Base-by-base conservation (phyloP, 495 filamentous ascomycete species). In the Penicillium pulvis region DNA sequence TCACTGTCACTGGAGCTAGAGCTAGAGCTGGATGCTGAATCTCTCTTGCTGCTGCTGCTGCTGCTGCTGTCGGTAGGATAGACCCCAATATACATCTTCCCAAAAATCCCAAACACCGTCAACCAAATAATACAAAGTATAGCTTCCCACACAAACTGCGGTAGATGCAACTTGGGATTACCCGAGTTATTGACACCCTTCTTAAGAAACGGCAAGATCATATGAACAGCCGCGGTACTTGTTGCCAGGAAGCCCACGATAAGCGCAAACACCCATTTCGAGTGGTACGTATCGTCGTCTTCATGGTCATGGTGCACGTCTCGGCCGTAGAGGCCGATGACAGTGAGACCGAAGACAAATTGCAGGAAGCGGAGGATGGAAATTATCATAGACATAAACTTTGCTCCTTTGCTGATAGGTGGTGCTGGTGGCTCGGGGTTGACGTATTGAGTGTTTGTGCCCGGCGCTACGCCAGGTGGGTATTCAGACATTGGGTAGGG, bases 51-150 rank as follows among this genome's bases (percentile, higher is more conserved):
- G 31, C 46, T 42, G 20, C 20, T 23, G 20, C 20, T 23, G 19
- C 48, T 43, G 2, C 3, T 42, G 11, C 23, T 44, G 14, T 26
- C 33, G 76, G 24, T 31, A 8, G 87, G 65, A 61, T 90, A 69
- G 50, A 83, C 82, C 54, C 86, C 70, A 72, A 94, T 88, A 78
- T 88, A 96, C 79, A 90, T 82, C 70, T 84, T 84, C 50, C 84
- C 92, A 71, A 96, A 95, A 30, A 91, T 65, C 23, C 90, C 91
- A 72, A 97, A 96, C 42, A 94, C 78, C 3, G 83, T 83, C 65
- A 89, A 81, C 88, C 88, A 96, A 14, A 95, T 77, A 30, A 92
- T 75, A 62, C 67, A 90, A 3, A 94, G 71, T 0, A 91, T 64
- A 30, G 75, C 64, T 71, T 90, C 91, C 90, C 89, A 92, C 39